phyloP scores from a whole-genome alignment of 2,329 filamentous ascomycete species.

The Periconia macrospinosa region DNA sequence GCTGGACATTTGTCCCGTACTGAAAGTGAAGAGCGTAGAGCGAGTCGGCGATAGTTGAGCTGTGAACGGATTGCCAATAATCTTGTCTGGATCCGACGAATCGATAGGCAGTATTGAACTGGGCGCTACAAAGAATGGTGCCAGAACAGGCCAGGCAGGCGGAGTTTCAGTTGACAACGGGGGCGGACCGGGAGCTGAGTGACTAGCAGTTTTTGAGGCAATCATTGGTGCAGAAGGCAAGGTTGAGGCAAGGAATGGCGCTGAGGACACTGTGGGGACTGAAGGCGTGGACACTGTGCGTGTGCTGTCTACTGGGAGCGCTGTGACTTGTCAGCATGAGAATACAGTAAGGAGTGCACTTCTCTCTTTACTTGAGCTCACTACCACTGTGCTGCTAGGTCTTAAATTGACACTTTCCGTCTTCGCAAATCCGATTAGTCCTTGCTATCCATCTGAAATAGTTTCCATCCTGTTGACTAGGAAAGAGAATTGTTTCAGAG shows the following conservation, averaged over 20 bases:
- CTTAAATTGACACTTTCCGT: conserved; percentile 9
- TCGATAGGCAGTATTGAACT: conserved; percentile 43
- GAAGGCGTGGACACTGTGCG: conserved; percentile 12
- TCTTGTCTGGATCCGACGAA: conserved; percentile 37
- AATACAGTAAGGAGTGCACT: not conserved
- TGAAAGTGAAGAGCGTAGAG: conserved; percentile 51
- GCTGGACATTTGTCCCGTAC: conserved; percentile 44
- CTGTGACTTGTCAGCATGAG: conserved; percentile 1
- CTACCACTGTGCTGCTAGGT: conserved; percentile 10
- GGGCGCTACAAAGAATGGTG: conserved; percentile 40
- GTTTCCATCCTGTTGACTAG: conserved; percentile 11
- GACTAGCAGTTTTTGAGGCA: too few species aligned
- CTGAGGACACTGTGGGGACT: conserved; percentile 4
- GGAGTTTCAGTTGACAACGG: conserved; percentile 6
- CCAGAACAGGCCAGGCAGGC: conserved; percentile 19
- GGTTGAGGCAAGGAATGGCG: not conserved
- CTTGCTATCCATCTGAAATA: conserved; percentile 22
- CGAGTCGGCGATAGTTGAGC: conserved; percentile 43
- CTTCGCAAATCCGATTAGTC: conserved; percentile 32
- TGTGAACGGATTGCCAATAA: conserved; percentile 45
- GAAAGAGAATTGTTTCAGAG: conserved; percentile 11
- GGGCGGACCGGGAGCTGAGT: too few species aligned
- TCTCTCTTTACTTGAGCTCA: conserved; percentile 15
- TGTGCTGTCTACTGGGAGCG: conserved; percentile 2
- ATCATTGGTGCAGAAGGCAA: not conserved